Evolutionary conservation across 2,329 filamentous ascomycete genomes (phyloP).

Genomic region (Aspergillus tamarii): DNA sequence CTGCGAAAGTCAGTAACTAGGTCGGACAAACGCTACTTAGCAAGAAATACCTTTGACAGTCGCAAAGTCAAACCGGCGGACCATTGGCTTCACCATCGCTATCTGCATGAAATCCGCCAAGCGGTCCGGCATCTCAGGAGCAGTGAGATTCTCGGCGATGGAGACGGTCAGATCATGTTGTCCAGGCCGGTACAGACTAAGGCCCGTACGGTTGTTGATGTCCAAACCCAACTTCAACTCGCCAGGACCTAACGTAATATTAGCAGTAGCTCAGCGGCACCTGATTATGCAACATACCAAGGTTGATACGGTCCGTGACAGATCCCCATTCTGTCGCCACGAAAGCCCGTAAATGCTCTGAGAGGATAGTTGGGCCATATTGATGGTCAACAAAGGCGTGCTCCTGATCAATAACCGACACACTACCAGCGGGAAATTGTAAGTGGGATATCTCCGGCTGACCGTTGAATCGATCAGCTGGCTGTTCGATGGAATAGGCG

Average conservation of each 20-base stretch:
- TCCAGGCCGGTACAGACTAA: conserved; percentile 70
- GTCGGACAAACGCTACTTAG: not conserved
- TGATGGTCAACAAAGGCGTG: conserved; percentile 59
- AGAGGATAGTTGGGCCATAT: conserved; percentile 69
- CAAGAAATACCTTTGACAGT: conserved; percentile 48
- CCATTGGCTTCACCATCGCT: conserved; percentile 62
- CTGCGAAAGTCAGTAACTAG: conserved; percentile 38
- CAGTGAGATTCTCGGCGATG: conserved; percentile 68
- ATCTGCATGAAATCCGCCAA: conserved; percentile 66
- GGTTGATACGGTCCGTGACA: conserved; percentile 80
- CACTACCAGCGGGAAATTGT: conserved; percentile 41
- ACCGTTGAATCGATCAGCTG: conserved; percentile 36
- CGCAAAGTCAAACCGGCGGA: conserved; percentile 73
- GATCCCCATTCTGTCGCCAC: conserved; percentile 76
- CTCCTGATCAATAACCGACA: conserved; percentile 70
- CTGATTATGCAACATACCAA: conserved; percentile 50
- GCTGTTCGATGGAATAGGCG: conserved; percentile 64
- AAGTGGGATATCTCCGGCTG: conserved; percentile 35
- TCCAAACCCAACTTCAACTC: conserved; percentile 70
- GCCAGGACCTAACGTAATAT: conserved; percentile 58
- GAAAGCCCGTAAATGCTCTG: conserved; percentile 75
- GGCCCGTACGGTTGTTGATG: conserved; percentile 61
- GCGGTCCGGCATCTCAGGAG: conserved; percentile 64
- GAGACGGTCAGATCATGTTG: conserved; percentile 79
- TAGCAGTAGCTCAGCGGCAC: conserved; percentile 12